These are phyloP conservation scores for Diospyros lotus DNA, from an alignment of 148 eudicot genomes.

Conservation along the genomic window DNA sequence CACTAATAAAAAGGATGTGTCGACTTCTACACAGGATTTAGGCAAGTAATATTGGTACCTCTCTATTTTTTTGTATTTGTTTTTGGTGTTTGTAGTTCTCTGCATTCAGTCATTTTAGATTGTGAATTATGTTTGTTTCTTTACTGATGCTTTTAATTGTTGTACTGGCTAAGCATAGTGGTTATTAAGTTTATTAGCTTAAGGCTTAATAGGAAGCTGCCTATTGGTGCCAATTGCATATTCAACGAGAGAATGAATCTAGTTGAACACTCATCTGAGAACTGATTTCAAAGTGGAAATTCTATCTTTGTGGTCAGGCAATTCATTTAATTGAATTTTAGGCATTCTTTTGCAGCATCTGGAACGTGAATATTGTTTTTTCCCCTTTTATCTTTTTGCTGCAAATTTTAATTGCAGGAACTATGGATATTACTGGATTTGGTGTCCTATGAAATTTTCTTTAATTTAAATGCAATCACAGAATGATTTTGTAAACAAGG, in stretches of 20 bases:
- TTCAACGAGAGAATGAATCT: background rate
- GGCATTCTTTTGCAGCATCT: too few relatives aligned
- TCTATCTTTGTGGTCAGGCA: background rate
- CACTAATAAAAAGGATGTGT: slow-evolving; percentile 44
- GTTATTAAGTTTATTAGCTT: background rate
- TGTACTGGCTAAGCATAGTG: background rate
- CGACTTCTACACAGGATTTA: slow-evolving; percentile 86
- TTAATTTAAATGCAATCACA: background rate
- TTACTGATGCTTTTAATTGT: background rate
- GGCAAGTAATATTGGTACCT: slow-evolving; percentile 30
- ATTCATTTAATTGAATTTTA: background rate
- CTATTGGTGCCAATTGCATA: background rate
- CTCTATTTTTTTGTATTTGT: background rate
- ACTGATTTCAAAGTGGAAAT: background rate
- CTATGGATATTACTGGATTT: too few relatives aligned
- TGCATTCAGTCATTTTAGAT: background rate
- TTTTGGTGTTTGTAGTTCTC: background rate
- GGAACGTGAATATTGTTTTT: too few relatives aligned
- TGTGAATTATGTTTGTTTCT: background rate
- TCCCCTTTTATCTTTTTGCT: too few relatives aligned
- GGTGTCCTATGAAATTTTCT: too few relatives aligned
- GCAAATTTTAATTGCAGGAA: too few relatives aligned
- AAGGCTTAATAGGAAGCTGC: background rate
- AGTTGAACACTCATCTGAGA: background rate
- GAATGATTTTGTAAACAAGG: background rate